These are phyloP conservation scores for Coleophoma cylindrospora DNA, from an alignment of 2,329 filamentous ascomycete genomes.

Conservation along the genomic window DNA sequence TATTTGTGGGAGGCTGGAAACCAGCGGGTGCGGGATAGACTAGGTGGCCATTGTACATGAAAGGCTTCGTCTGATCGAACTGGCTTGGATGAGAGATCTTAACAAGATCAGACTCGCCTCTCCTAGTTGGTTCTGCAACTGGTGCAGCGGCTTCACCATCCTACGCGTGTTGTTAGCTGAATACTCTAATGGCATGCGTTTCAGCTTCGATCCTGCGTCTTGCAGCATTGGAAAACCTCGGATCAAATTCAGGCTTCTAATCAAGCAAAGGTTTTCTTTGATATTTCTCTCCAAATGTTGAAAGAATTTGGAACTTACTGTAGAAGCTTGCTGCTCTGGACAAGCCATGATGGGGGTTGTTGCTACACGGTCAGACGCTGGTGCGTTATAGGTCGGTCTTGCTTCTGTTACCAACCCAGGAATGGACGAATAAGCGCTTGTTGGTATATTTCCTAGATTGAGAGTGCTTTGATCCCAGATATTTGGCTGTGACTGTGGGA, in stretches of 20 bases:
- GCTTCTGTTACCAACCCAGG: neutral
- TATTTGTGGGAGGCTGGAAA: constrained; percentile 17
- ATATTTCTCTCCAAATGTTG: no score
- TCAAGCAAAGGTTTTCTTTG: no score
- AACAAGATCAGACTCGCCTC: constrained; percentile 13
- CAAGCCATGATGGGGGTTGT: neutral
- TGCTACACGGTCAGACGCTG: no score
- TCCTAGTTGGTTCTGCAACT: no score
- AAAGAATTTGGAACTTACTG: no score
- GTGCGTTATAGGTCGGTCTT: neutral
- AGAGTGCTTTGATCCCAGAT: neutral
- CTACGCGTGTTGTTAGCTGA: no score
- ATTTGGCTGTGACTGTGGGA: neutral
- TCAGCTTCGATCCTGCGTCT: no score
- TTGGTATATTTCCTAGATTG: neutral
- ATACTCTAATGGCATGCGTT: no score
- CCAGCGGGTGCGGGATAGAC: constrained; percentile 22
- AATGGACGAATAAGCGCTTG: neutral
- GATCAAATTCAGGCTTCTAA: no score
- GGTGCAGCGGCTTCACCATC: no score
- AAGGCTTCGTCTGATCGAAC: constrained; percentile 27
- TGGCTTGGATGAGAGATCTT: constrained; percentile 27
- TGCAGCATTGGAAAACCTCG: no score
- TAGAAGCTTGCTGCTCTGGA: neutral
- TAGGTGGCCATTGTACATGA: constrained; percentile 25